phyloP scores from a whole-genome alignment of 2,329 filamentous ascomycete species.

The Neofusicoccum parvum region DNA sequence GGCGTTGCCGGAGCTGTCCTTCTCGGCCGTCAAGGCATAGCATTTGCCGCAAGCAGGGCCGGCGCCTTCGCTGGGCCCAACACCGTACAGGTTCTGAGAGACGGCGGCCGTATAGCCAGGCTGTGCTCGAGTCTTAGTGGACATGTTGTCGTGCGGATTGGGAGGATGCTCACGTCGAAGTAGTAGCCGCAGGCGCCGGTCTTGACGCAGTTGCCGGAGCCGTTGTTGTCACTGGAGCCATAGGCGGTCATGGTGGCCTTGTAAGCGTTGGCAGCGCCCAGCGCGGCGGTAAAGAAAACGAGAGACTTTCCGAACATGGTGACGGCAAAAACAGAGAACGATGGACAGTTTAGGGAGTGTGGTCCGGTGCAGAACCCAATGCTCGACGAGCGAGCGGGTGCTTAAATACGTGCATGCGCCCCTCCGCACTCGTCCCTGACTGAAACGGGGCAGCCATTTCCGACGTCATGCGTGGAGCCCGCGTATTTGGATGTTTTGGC shows the following conservation, averaged over 20 bases:
- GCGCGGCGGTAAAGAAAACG: constrained; percentile 4
- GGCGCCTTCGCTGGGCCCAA: constrained; percentile 38
- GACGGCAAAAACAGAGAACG: background rate
- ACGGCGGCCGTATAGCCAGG: constrained; percentile 35
- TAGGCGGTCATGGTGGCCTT: constrained; percentile 25
- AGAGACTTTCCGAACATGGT: constrained; percentile 9
- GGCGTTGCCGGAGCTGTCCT: constrained; percentile 33
- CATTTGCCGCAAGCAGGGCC: constrained; percentile 45
- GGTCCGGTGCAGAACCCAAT: background rate
- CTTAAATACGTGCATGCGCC: background rate
- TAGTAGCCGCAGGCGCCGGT: constrained; percentile 25
- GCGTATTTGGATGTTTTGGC: background rate
- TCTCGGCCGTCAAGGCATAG: constrained; percentile 40
- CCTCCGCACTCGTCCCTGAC: background rate
- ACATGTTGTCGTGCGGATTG: background rate
- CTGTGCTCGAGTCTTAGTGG: constrained; percentile 6
- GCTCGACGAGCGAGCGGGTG: background rate
- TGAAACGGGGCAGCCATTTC: background rate
- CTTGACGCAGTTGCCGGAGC: constrained; percentile 24
- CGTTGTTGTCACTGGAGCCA: constrained; percentile 23
- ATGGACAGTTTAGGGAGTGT: background rate
- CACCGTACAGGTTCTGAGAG: constrained; percentile 43
- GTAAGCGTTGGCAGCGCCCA: constrained; percentile 13
- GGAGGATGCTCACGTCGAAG: constrained; percentile 18
- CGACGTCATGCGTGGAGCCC: constrained; percentile 5